Conservation (phyloP, 2,329 filamentous ascomycete species). For the Xylariaceae sp. region DNA sequence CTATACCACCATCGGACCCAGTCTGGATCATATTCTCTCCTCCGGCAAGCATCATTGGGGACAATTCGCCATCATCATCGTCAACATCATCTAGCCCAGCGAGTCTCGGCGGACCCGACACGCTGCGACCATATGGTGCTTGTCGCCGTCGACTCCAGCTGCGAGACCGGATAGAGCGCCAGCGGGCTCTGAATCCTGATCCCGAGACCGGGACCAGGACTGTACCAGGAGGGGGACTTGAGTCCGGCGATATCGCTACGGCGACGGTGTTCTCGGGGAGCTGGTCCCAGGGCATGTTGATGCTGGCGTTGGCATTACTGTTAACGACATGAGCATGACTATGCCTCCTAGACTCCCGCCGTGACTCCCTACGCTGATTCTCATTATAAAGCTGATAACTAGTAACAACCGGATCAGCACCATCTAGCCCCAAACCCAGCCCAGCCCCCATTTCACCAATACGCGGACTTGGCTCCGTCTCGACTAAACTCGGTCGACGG, state of each 20-base stretch:
- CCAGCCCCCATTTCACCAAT: conserved; percentile 43
- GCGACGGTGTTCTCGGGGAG: no score
- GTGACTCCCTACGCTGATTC: no score
- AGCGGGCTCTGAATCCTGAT: conserved; percentile 6
- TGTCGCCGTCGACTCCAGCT: conserved; percentile 7
- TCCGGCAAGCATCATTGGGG: no score
- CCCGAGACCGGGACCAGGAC: neutral
- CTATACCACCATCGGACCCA: no score
- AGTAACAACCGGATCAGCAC: conserved; percentile 23
- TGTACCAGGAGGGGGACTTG: conserved; percentile 5
- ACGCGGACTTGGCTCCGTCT: conserved; percentile 44
- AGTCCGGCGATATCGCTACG: no score
- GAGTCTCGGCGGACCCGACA: neutral
- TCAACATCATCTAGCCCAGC: neutral
- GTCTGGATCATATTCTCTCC: no score
- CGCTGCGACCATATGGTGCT: no score
- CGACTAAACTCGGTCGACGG: conserved; percentile 37
- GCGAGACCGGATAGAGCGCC: conserved; percentile 14
- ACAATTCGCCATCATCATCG: no score
- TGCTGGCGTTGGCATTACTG: neutral
- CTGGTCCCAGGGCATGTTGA: neutral
- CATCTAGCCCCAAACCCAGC: conserved; percentile 29
- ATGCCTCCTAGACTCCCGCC: no score
- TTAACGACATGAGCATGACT: no score
- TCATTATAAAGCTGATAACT: conserved; percentile 28